These are phyloP conservation scores for Cryphonectria nitschkei DNA, from an alignment of 2,329 filamentous ascomycete genomes.

Conservation along the genomic window DNA sequence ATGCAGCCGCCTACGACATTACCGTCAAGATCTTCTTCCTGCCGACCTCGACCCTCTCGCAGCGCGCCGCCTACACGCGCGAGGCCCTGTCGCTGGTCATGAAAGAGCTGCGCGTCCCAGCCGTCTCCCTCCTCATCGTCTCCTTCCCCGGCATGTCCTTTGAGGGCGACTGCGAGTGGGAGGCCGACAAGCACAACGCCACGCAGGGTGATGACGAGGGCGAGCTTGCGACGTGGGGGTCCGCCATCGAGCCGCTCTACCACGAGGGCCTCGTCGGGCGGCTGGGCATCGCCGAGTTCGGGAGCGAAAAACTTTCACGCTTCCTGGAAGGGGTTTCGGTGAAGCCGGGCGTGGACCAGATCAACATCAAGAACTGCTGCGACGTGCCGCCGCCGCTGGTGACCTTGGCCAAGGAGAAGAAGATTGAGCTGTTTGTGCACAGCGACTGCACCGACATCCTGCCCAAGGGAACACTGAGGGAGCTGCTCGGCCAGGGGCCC, in stretches of 20 bases:
- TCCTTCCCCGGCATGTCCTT: conserved; percentile 94
- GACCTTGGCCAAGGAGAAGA: conserved; percentile 78
- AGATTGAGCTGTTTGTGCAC: conserved; percentile 89
- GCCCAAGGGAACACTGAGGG: conserved; percentile 80
- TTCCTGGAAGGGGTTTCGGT: conserved; percentile 75
- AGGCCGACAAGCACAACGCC: conserved; percentile 66
- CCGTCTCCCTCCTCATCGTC: conserved; percentile 85
- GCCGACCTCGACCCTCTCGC: conserved; percentile 63
- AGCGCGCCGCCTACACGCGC: conserved; percentile 70
- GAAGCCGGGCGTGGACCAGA: conserved; percentile 86
- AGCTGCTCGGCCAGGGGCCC: conserved; percentile 75
- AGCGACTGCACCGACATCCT: conserved; percentile 93
- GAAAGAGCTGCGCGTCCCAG: conserved; percentile 74
- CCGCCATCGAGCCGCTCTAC: conserved; percentile 71
- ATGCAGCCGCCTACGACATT: conserved; percentile 85
- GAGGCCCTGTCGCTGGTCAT: conserved; percentile 82
- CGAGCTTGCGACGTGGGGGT: conserved; percentile 69
- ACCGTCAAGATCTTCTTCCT: conserved; percentile 96
- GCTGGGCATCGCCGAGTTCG: conserved; percentile 90
- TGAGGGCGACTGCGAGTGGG: conserved; percentile 87
- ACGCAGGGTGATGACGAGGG: conserved; percentile 68
- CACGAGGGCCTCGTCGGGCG: conserved; percentile 68
- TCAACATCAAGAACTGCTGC: conserved; percentile 95
- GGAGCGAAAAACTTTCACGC: conserved; percentile 76
- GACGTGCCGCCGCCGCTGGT: conserved; percentile 89